Conservation (phyloP, 495 filamentous ascomycete genomes). For the Aspergillus leporis region DNA sequence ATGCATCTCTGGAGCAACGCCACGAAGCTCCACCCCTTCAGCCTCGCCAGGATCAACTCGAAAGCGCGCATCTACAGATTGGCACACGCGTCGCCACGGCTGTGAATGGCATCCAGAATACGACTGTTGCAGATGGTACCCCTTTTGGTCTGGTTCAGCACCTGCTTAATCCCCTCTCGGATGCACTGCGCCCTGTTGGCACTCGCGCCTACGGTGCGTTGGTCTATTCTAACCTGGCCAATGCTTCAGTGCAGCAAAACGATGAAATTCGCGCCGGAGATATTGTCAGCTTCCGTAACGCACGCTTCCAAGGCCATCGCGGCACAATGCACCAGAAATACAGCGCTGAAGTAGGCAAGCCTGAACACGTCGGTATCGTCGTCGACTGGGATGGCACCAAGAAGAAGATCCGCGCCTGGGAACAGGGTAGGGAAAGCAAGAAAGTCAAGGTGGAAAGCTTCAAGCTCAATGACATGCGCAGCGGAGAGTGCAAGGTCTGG, state of each 20-base stretch:
- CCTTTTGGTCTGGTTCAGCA: slow-evolving; percentile 75
- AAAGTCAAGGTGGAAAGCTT: slow-evolving; percentile 94
- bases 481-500: slow-evolving; percentile 97
- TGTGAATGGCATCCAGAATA: slow-evolving; percentile 68
- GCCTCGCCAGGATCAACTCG: slow-evolving; percentile 90
- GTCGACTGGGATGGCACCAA: slow-evolving; percentile 98
- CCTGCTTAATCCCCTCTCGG: slow-evolving; percentile 68
- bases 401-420: slow-evolving; percentile 95
- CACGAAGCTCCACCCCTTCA: slow-evolving; percentile 83
- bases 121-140: slow-evolving; percentile 79
- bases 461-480: slow-evolving; percentile 86
- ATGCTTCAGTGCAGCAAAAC: slow-evolving; percentile 82
- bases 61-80: slow-evolving; percentile 75
- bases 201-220: slow-evolving; percentile 86
- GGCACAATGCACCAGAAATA: slow-evolving; percentile 96
- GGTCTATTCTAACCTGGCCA: slow-evolving; percentile 92
- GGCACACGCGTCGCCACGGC: slow-evolving; percentile 72
- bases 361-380: slow-evolving; percentile 95
- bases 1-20: slow-evolving; percentile 76
- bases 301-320: slow-evolving; percentile 93
- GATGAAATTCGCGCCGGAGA: slow-evolving; percentile 96
- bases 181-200: slow-evolving; percentile 79
- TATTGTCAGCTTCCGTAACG: slow-evolving; percentile 90
- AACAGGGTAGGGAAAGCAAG: slow-evolving; percentile 91
- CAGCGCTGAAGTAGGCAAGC: slow-evolving; percentile 80